Evolutionary conservation across 192 early-diverging fungal genomes (phyloP), one percentile per base, ranked within the genome.

Genomic region (Umbelopsis isabellina): DNA sequence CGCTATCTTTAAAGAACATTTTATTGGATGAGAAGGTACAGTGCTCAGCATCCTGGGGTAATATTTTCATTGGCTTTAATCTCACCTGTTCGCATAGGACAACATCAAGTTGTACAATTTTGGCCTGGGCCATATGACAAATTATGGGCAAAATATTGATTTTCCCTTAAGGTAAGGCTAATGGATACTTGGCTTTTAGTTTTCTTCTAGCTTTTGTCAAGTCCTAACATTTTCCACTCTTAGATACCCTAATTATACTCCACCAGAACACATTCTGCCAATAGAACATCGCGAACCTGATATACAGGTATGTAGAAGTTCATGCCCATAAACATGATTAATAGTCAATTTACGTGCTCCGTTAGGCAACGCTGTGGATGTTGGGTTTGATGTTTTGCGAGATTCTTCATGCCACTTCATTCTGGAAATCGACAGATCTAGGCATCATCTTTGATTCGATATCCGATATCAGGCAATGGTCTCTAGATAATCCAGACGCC

Each of bases 41-140:
- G 35, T 49, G 22, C n/a, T 18, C 20, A n/a, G n/a, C n/a, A n/a
- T n/a, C n/a, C n/a, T n/a, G n/a, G n/a, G n/a, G n/a, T n/a, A n/a
- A n/a, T n/a, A n/a, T n/a, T n/a, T n/a, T n/a, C n/a, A n/a, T n/a
- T n/a, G n/a, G 10, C 10, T 10, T 10, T 6, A 41, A 41, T 41
- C 37, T 41, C 6, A 41, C 37, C 6, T 41, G 37, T 6, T 10
- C 2, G 10, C 37, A 52, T 68, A 85, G 83, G 53, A 74, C 10
- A 37, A 71, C 11, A 65, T 85, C 33, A 87, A 87, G 66, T 55
- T 90, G 9, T 77, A 72, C 10, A 83, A 89, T 46, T 86, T 83
- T 74, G 88, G 88, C 37, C 75, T 90, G 6, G 82, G 71, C 30
- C 81, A 83, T 51, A 88, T 90, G 84, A 90, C 88, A 7, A 73